phyloP scores from a whole-genome alignment of 1,139 yeast species.

The Geotrichum citri-aurantii region DNA sequence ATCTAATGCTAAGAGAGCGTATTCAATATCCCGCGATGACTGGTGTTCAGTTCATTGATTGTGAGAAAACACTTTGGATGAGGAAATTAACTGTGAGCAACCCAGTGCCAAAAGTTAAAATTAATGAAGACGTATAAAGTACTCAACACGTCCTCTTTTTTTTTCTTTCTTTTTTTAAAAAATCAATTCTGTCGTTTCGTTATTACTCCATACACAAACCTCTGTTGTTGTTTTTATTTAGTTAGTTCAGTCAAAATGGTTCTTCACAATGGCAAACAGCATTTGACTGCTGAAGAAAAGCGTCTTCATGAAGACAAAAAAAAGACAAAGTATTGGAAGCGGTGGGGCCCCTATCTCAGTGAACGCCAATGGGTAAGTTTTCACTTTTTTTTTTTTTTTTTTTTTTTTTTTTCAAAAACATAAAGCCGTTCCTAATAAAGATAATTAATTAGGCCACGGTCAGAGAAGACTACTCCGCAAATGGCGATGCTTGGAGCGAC shows the following conservation, averaged over 20 bases:
- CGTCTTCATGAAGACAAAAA: slow-evolving; percentile 57
- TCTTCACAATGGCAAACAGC: slow-evolving; percentile 29
- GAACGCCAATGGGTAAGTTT: slow-evolving; percentile 74
- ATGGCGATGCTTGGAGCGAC: slow-evolving; percentile 91
- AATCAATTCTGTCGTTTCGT: background rate
- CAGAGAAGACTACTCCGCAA: slow-evolving; percentile 76
- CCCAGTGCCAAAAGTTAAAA: background rate
- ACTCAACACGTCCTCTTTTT: background rate
- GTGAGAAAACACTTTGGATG: background rate
- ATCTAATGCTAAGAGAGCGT: too few species aligned
- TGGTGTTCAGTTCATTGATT: too few species aligned
- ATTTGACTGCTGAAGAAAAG: slow-evolving; percentile 56
- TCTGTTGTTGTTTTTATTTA: background rate
- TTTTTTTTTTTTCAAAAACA: background rate
- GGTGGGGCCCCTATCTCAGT: slow-evolving; percentile 90
- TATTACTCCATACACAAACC: background rate
- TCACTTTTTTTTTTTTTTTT: background rate
- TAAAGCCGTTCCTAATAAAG: background rate
- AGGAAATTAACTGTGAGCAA: background rate
- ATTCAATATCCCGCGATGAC: too few species aligned
- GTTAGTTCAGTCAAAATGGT: slow-evolving; percentile 25
- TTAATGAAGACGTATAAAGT: background rate
- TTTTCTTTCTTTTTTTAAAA: background rate
- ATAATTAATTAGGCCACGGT: slow-evolving; percentile 57
- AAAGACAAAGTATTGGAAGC: slow-evolving; percentile 61